Evolutionary conservation across 2,329 filamentous ascomycete species (phyloP).

Genomic region (Pestalotiopsis sp.): DNA sequence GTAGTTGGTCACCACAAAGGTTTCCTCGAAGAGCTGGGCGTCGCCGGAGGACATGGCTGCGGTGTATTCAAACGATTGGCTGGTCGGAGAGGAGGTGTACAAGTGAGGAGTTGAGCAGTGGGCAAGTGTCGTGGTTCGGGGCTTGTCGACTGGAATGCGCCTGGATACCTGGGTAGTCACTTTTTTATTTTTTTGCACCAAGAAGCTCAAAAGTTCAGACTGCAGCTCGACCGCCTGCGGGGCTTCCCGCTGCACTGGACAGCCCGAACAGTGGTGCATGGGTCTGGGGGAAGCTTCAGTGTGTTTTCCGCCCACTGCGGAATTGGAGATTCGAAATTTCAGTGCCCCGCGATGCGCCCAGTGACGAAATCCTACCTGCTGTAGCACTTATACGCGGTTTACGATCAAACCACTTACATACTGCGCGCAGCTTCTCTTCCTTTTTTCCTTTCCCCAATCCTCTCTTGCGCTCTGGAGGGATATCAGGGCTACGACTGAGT

Average conservation of each 20-base stretch:
- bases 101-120: neutral
- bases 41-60: slow-evolving; percentile 65
- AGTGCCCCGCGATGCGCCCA: slow-evolving; percentile 3
- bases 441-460: neutral
- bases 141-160: neutral
- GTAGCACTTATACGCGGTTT: neutral
- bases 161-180: neutral
- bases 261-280: neutral
- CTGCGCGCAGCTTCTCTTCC: neutral
- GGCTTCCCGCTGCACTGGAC: neutral
- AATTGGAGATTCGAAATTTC: slow-evolving; percentile 5
- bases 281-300: neutral
- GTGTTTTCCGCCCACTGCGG: slow-evolving; percentile 12
- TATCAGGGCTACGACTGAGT: neutral
- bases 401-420: neutral
- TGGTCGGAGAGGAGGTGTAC: neutral
- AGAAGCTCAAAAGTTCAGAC: slow-evolving; percentile 1
- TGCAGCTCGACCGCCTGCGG: neutral
- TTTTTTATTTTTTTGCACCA: neutral
- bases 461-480: neutral
- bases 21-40: slow-evolving; percentile 90
- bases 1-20: slow-evolving; percentile 78
- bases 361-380: slow-evolving; percentile 8
- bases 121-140: neutral
- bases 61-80: slow-evolving; percentile 33